These are phyloP conservation scores for Picochlorum costavermella DNA, from an alignment of 139 green algal species.

Conservation along the genomic window DNA sequence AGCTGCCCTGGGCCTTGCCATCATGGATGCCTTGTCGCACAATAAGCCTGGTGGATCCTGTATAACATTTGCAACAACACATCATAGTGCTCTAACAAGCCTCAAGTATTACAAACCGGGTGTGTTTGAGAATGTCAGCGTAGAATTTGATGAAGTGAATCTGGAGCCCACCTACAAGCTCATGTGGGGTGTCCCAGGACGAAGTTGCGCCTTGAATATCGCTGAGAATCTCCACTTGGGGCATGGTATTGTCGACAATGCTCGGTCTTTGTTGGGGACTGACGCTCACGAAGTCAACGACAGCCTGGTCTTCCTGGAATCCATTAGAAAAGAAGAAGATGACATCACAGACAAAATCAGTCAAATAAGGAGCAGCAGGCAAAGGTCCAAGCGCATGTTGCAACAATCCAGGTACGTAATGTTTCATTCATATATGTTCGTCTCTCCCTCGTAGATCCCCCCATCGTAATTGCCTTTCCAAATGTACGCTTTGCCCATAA, in stretches of 20 bases:
- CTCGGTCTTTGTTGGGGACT: conserved; percentile 44
- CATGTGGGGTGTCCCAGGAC: conserved; percentile 76
- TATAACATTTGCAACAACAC: conserved; percentile 74
- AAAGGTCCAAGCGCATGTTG: background rate
- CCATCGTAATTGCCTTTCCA: no score
- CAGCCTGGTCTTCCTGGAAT: conserved; percentile 27
- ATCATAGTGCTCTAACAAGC: conserved; percentile 39
- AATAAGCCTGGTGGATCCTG: conserved; percentile 45
- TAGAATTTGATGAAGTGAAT: conserved; percentile 77
- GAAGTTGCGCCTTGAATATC: conserved; percentile 75
- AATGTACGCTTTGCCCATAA: no score
- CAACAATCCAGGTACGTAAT: conserved; percentile 1
- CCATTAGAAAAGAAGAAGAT: conserved; percentile 10
- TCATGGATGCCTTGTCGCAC: conserved; percentile 52
- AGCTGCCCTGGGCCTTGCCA: conserved; percentile 72
- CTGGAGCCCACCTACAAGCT: conserved; percentile 78
- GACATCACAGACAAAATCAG: conserved; percentile 14
- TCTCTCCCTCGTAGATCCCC: no score
- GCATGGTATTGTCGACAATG: conserved; percentile 44
- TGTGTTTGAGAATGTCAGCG: conserved; percentile 75
- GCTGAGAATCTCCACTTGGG: conserved; percentile 65
- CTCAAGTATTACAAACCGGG: conserved; percentile 73
- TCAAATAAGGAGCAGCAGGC: background rate
- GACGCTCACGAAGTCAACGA: conserved; percentile 24
- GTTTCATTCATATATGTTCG: background rate